Evolutionary conservation across 2,329 filamentous ascomycete species (phyloP).

Genomic region (Colletotrichum nymphaeae): DNA sequence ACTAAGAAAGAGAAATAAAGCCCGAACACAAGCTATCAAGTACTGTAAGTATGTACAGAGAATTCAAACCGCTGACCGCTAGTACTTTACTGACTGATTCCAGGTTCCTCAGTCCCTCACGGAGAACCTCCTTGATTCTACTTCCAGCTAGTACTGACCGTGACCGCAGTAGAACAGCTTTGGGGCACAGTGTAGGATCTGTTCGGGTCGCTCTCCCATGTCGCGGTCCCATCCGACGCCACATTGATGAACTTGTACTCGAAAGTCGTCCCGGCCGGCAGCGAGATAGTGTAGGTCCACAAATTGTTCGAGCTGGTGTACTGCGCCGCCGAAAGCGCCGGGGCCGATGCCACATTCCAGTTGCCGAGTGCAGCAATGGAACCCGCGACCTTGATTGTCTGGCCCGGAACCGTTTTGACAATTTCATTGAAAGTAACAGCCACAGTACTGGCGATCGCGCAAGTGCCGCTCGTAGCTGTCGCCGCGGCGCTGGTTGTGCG

Average conservation of each 20-base stretch:
- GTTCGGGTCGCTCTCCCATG: constrained; percentile 68
- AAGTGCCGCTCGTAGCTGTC: constrained; percentile 39
- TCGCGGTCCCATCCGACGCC: constrained; percentile 58
- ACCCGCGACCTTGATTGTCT: constrained; percentile 60
- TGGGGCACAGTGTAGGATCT: constrained; percentile 47
- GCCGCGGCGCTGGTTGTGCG: constrained; percentile 34
- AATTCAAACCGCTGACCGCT: neutral
- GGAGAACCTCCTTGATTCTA: neutral
- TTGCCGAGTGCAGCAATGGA: constrained; percentile 53
- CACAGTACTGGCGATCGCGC: constrained; percentile 46
- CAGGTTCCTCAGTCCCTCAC: no score
- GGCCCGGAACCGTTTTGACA: constrained; percentile 58
- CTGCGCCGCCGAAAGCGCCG: constrained; percentile 61
- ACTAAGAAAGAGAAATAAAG: no score
- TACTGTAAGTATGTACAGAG: neutral
- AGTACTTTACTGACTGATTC: neutral
- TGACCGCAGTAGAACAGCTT: constrained; percentile 38
- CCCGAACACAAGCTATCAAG: no score
- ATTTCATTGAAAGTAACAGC: constrained; percentile 55
- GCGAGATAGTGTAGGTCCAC: constrained; percentile 63
- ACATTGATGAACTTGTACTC: constrained; percentile 73
- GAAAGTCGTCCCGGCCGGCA: constrained; percentile 64
- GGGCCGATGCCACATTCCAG: constrained; percentile 53
- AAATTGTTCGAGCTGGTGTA: constrained; percentile 66
- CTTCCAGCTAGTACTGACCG: constrained; percentile 42